These are phyloP conservation scores for Secale cereale DNA, from an alignment of 176 grass and related monocot species.

Conservation along the genomic window DNA sequence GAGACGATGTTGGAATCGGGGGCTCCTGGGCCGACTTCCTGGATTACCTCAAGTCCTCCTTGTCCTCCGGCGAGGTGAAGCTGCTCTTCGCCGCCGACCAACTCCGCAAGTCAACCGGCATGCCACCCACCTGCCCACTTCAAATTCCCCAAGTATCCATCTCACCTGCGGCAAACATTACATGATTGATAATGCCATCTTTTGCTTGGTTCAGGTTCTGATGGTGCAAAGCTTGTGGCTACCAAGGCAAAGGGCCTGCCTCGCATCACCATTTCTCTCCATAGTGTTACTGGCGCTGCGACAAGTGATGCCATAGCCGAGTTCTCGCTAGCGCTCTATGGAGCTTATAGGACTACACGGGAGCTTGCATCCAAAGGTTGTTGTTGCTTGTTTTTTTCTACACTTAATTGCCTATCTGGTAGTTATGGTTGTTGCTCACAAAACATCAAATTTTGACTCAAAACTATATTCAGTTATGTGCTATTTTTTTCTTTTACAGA, in stretches of 20 bases:
- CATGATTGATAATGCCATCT: neutral
- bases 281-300: slow-evolving; percentile 28
- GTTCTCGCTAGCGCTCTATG: slow-evolving; percentile 60
- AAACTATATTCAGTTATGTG: neutral
- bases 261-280: slow-evolving; percentile 65
- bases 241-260: slow-evolving; percentile 88
- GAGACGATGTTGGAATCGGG: slow-evolving; percentile 81
- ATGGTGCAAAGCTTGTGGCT: slow-evolving; percentile 45
- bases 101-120: neutral
- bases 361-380: slow-evolving; percentile 55
- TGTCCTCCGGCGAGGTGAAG: slow-evolving; percentile 60
- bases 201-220: slow-evolving; percentile 29
- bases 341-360: slow-evolving; percentile 41
- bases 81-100: slow-evolving; percentile 27
- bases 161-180: neutral
- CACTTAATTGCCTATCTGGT: neutral
- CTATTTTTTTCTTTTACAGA: slow-evolving; percentile 48
- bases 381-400: neutral
- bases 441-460: neutral
- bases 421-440: neutral
- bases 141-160: neutral
- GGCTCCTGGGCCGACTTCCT: slow-evolving; percentile 83
- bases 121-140: neutral
- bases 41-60: slow-evolving; percentile 65
- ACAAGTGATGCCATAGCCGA: slow-evolving; percentile 53